Evolutionary conservation across 768 basidiomycete genomes (phyloP).

Genomic region (Suillus plorans): DNA sequence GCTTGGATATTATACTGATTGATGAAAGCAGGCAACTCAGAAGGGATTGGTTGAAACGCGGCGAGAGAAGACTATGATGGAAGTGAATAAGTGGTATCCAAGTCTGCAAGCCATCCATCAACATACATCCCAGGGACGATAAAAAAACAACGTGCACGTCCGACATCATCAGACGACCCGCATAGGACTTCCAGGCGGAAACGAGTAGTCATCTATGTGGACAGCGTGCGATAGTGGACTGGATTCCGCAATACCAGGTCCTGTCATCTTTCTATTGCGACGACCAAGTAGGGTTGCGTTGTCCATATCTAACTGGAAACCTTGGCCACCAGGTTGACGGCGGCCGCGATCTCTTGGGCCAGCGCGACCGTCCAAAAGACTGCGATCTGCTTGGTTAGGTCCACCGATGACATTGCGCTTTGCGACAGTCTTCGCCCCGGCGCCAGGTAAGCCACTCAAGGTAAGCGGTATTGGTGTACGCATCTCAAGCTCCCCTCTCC

Average conservation of each 20-base stretch:
- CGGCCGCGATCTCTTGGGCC: constrained; percentile 64
- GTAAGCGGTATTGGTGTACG: neutral
- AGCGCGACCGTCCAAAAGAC: constrained; percentile 60
- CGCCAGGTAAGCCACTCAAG: constrained; percentile 3
- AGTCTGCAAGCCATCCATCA: neutral
- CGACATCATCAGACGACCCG: constrained; percentile 20
- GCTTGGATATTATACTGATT: neutral
- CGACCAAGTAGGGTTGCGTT: constrained; percentile 84
- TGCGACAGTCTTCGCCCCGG: constrained; percentile 13
- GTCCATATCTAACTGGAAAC: constrained; percentile 86
- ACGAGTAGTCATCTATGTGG: constrained; percentile 1
- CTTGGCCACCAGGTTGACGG: constrained; percentile 26
- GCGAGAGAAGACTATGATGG: neutral
- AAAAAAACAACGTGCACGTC: neutral
- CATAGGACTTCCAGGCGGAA: constrained; percentile 33
- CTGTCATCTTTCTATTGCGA: constrained; percentile 45
- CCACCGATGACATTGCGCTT: constrained; percentile 12
- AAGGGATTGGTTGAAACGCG: neutral
- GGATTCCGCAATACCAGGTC: constrained; percentile 22
- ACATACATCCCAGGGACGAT: neutral
- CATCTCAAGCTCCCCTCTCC: constrained; percentile 35
- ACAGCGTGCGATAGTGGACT: constrained; percentile 35
- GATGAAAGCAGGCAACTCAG: neutral
- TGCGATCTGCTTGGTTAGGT: constrained; percentile 20
- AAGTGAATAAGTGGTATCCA: neutral